Evolutionary conservation across 2,329 filamentous ascomycete genomes (phyloP).

Genomic region (Aureobasidium uvarum): DNA sequence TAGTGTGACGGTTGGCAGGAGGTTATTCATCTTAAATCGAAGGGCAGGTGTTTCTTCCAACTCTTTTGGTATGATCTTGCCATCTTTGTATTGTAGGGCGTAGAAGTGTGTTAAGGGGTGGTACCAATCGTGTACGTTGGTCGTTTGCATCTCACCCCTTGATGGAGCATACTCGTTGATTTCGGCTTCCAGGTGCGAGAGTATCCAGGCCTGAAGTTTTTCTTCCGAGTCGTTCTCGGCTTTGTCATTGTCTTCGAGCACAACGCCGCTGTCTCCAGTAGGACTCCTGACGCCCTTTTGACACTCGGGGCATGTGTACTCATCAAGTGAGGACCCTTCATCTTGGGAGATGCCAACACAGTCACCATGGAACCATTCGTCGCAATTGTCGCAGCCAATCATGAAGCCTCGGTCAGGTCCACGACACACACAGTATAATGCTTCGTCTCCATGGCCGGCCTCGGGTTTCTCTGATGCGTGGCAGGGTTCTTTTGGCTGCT

Average conservation of each 20-base stretch:
- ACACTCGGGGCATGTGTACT: conserved; percentile 15
- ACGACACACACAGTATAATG: conserved; percentile 15
- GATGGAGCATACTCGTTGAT: conserved; percentile 29
- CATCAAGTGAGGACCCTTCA: conserved; percentile 23
- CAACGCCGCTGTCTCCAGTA: conserved; percentile 23
- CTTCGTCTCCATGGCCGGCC: conserved; percentile 27
- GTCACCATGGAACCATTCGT: conserved; percentile 79
- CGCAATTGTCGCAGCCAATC: conserved; percentile 80
- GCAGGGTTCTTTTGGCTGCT: conserved; percentile 25
- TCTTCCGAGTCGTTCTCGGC: conserved; percentile 29
- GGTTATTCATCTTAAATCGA: conserved; percentile 30
- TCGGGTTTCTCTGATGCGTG: background rate
- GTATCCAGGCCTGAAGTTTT: conserved; percentile 37
- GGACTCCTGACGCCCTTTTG: background rate
- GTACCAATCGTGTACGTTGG: conserved; percentile 38
- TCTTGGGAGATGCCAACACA: conserved; percentile 60
- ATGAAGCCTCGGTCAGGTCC: conserved; percentile 46
- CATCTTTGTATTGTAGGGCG: conserved; percentile 31
- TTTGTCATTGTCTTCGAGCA: conserved; percentile 29
- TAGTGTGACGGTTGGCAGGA: conserved; percentile 35
- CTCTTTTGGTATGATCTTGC: conserved; percentile 33
- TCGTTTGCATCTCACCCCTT: conserved; percentile 19
- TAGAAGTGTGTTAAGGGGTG: conserved; percentile 36
- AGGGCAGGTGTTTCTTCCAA: conserved; percentile 31
- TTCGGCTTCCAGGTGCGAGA: conserved; percentile 31